Evolutionary conservation across 2,329 filamentous ascomycete species (phyloP), one percentile per base, ranked within the genome.

Genomic region (Colletotrichum brevisporum): DNA sequence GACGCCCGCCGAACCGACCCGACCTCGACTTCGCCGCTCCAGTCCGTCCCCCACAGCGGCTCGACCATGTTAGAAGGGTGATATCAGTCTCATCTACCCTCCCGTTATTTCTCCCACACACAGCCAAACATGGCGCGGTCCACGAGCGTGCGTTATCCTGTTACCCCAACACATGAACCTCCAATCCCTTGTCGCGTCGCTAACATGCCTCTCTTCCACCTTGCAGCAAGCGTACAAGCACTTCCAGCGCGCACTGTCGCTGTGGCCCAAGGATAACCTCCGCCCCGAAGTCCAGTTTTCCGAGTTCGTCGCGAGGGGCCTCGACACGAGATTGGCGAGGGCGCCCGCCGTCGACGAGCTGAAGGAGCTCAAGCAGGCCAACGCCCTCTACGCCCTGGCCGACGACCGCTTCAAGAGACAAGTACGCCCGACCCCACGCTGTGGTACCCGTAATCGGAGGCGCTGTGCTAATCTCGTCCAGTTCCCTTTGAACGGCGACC

Each of bases 201-300:
- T 71, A 41, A 71, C 64, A 52, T 15, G 45, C 1, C 3, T 36
- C 31, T 36, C 31, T 41, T 31, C 10, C 8, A 15, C 47, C 12
- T 47, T 18, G 41, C 71, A 87, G 85, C 77, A 80, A 74, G 81
- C 80, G 45, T 81, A 82, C 70, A 81, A 80, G 73, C 84, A 85
- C 72, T 82, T 87, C 79, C 80, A 84, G 52, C 83, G 83, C 62
- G 83, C 84, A 31, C 81, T 89, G 63, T 81, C 84, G 66, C 83
- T 84, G 71, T 92, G 90, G 90, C 90, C 90, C 53, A 86, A 87
- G 74, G 90, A 92, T 75, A 81, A 83, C 67, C 83, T 92, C 52
- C 88, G 90, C 0, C 90, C 90, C 8, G 85, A 90, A 67, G 83
- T 86, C 76, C 89, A 91, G 77, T 84, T 92, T 72, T 88, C 88